Evolutionary conservation across 768 basidiomycete genomes (phyloP).

Genomic region (Pisolithus orientalis): DNA sequence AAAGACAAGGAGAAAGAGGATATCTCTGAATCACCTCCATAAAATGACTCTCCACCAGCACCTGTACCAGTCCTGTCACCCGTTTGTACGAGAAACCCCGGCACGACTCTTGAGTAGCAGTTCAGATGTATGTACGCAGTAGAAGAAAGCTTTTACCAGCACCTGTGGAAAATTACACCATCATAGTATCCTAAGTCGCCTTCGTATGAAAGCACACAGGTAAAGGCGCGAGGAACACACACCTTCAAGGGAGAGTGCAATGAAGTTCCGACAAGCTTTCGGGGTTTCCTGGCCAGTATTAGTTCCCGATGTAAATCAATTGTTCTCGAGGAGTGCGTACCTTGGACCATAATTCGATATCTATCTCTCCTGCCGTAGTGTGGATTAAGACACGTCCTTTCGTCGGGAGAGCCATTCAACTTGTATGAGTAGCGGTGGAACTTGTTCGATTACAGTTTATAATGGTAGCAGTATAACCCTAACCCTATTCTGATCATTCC

Average conservation of each 20-base stretch:
- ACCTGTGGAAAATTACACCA: constrained; percentile 92
- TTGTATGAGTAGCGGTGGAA: too few species aligned
- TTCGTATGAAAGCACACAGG: constrained; percentile 2
- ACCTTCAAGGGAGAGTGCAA: constrained; percentile 88
- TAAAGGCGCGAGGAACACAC: constrained; percentile 25
- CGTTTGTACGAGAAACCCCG: constrained; percentile 90
- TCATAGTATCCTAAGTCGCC: constrained; percentile 81
- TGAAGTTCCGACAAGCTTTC: constrained; percentile 87
- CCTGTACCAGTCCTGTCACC: constrained; percentile 92
- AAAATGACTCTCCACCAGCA: constrained; percentile 89
- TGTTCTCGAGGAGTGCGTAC: constrained; percentile 29
- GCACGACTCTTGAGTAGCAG: constrained; percentile 55
- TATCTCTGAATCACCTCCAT: constrained; percentile 54
- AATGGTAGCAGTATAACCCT: too few species aligned
- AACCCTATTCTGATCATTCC: too few species aligned
- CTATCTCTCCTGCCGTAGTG: constrained; percentile 82
- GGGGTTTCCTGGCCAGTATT: constrained; percentile 68
- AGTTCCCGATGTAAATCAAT: neutral
- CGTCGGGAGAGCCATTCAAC: constrained; percentile 76
- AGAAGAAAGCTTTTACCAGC: constrained; percentile 5
- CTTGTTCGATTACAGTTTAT: too few species aligned
- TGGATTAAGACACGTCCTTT: constrained; percentile 82
- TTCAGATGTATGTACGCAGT: neutral
- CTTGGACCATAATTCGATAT: constrained; percentile 92
- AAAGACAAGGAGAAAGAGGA: neutral